Base-by-base conservation (phyloP, 1,284 basidiomycete species). In the Rhodotorula sp. region DNA sequence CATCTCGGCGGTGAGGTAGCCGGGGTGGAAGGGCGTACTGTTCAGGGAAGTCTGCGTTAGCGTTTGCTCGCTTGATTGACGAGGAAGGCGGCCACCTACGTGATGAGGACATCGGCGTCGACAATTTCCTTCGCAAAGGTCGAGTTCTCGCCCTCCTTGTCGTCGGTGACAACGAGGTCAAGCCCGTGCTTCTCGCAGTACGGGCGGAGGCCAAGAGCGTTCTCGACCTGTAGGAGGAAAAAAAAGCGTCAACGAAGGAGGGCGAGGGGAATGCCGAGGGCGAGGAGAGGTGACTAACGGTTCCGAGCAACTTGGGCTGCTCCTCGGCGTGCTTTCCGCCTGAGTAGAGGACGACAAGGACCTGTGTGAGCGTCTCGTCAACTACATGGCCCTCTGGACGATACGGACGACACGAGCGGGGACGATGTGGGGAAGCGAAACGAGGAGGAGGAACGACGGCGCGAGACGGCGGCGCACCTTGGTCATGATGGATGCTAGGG, bases 111-210 rank as follows among this genome's bases (percentile, higher is more conserved):
- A 30, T 81, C 81, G 54, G 81, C 78, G 79, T 94, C 92, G 68
- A 86, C 85, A 72, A 96, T 85, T 80, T 96, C 85, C 81, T 92
- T 91, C 79, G 92, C 88, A 84, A 97, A 94, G 73, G 86, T 88
- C 67, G 89, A 91, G 80, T 91, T 83, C 16, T 88, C 83, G 44
- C 92, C 91, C 79, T 96, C 94, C 75, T 96, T 96, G 85, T 88
- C 87, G 79, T 87, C 88, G 53, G 90, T 88, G 64, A 92, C 90
- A 55, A 79, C 72, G 60, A 84, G 85, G 80, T 92, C 88, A 80
- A 93, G 90, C 31, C 92, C 92, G 71, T 88, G 83, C 46, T 86
- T 84, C 77, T 87, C 85, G 76, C 58, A 59, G 53, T 67, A 69
- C 24, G 63, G 60, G 34, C 51, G 54, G 0, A 76, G 44, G 28